phyloP scores from a whole-genome alignment of 768 basidiomycete species.

The Pleurotus giganteus region DNA sequence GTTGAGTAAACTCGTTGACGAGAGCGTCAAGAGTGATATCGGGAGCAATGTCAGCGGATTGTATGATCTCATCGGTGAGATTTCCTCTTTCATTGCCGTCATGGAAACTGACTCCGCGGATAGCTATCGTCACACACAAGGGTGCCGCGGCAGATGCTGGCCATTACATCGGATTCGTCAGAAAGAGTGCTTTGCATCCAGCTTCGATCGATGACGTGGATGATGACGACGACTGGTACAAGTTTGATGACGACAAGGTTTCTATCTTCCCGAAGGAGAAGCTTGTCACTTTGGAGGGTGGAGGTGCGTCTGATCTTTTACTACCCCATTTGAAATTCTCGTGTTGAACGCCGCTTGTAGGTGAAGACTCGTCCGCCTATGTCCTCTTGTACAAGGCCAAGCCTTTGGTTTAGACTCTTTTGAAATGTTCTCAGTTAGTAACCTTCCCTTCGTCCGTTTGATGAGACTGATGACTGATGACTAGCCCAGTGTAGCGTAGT shows the following conservation, averaged over 20 bases:
- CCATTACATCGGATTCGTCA: conserved; percentile 92
- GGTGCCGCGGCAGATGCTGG: conserved; percentile 93
- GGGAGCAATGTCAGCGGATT: conserved; percentile 78
- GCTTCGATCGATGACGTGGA: conserved; percentile 43
- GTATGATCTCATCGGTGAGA: conserved; percentile 89
- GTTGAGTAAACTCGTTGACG: conserved; percentile 62
- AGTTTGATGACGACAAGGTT: conserved; percentile 96
- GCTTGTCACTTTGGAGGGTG: conserved; percentile 81
- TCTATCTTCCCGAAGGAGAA: conserved; percentile 84
- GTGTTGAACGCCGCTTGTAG: conserved; percentile 27
- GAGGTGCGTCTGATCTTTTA: conserved; percentile 41
- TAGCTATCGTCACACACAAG: conserved; percentile 95
- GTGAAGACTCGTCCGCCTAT: conserved; percentile 87
- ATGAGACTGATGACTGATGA: not conserved
- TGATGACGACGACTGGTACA: conserved; percentile 87
- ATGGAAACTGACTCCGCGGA: not conserved
- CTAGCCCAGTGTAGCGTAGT: not conserved
- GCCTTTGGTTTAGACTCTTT: conserved; percentile 16
- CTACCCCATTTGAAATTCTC: not conserved
- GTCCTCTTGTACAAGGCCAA: conserved; percentile 83
- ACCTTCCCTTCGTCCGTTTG: not conserved
- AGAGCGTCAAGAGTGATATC: conserved; percentile 60
- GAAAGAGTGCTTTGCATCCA: conserved; percentile 66
- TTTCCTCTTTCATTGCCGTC: not conserved
- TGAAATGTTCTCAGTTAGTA: conserved; percentile 4